Evolutionary conservation across 2,329 filamentous ascomycete species (phyloP), one percentile per base, ranked within the genome.

Genomic region (Aspergillus udagawae): DNA sequence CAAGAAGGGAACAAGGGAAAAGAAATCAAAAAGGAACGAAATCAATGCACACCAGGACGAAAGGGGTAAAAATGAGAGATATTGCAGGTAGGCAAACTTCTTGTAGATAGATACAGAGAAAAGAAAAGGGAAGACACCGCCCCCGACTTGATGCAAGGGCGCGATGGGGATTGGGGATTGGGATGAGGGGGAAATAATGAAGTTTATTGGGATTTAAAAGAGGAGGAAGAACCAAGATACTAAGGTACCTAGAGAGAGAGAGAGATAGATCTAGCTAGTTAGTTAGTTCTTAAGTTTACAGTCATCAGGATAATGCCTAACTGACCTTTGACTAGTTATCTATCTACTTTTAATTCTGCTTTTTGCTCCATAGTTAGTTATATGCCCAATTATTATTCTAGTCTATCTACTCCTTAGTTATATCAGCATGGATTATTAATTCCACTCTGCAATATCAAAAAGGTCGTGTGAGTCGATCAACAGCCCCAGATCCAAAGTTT

Each of bases 1-100:
- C 32, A 35, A 35, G 44, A 54, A 41, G 47, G 35, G 9, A 23
- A 41, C 27, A 51, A 42, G 41, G 42, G n/a, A 32, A 32, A 20
- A 27, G 49, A 48, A 41, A 49, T 48, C 23, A 28, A 54, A 48
- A 57, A 38, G 51, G 45, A 57, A 57, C 23, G 55, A 35, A 57
- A 54, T 44, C 9, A 21, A 10, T 44, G 6, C 42, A 56, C 32
- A 27, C 35, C 42, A 53, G 32, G 35, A 57, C 52, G 32, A 57
- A 54, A 54, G 52, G 52, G 44, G 52, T 41, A 50, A 51, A 52
- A 57, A 50, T 50, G 38, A 44, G 41, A 44, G 41, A 20, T 9
- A 44, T 44, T 20, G 41, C 8, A 44, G 21, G 21, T 20, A 23
- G 21, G 17, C 41, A 20, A 20, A 20, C 41, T 20, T 44, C 41